A percentile compares a stretch with the other conserved stretches of the same genome.
Evolutionary conservation across 805 yeast species (phyloP).

Genomic region (Grigorovia jiainica): DNA sequence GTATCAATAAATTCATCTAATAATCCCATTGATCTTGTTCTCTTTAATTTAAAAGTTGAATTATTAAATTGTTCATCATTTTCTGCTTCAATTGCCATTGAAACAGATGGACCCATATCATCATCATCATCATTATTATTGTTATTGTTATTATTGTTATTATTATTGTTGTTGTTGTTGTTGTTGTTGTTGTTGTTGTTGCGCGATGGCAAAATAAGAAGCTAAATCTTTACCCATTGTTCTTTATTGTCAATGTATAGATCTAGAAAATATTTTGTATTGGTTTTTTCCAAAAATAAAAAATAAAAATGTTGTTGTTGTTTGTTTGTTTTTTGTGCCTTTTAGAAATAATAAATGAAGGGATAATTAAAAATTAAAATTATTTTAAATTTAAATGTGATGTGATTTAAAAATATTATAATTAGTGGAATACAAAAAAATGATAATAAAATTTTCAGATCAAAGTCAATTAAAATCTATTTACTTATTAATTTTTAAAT

Average conservation of each 20-base stretch:
- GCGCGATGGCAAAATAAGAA: slow-evolving; percentile 17
- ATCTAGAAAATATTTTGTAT: neutral
- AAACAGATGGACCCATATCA: slow-evolving; percentile 32
- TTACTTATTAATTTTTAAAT: no score
- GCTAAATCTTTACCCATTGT: slow-evolving; percentile 23
- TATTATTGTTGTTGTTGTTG: neutral
- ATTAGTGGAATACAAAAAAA: no score
- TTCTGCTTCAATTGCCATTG: slow-evolving; percentile 55
- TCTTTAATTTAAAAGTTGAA: slow-evolving; percentile 62
- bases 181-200: neutral
- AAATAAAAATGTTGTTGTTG: no score
- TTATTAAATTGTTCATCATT: slow-evolving; percentile 62
- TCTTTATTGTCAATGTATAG: neutral
- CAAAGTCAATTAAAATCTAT: no score
- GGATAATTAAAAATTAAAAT: no score
- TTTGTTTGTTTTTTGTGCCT: no score
- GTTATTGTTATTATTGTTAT: neutral
- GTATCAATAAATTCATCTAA: slow-evolving; percentile 60
- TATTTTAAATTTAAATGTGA: no score
- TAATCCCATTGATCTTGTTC: slow-evolving; percentile 77
- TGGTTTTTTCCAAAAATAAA: neutral
- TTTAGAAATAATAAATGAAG: no score
- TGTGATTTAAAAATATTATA: no score
- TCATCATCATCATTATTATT: slow-evolving; percentile 12
- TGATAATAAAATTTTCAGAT: no score